Base-by-base conservation (phyloP, 2,329 filamentous ascomycete species). In the Myriosclerotinia curreyana region DNA sequence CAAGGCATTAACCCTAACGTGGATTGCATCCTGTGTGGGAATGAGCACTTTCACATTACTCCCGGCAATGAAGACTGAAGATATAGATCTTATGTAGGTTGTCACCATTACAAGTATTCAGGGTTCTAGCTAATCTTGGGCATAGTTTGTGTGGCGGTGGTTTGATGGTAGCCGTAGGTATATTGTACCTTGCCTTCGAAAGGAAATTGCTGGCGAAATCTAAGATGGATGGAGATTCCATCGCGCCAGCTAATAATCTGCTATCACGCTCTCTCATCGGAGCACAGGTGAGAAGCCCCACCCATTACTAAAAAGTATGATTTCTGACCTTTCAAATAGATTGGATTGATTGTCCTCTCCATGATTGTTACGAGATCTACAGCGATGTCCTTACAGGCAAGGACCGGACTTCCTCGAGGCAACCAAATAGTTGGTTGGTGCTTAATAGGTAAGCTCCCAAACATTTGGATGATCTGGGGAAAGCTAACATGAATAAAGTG, bases 31-130 rank as follows among this genome's bases (percentile, higher is more conserved):
- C 5, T 97, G 93, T 76, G 69, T 88, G 2, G 78, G 87, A 5
- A 96, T 98, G 92, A 95, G 94, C 74, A 83, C 84, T 3, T 99
- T 99, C 73, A 99, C 95, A 0, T 77, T 98, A 17, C 80, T 99
- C 1, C 90, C 91, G 1, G 95, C 91, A 2, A 88, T 90, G 76
- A 99, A 98, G 76, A 79, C 86, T 0, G 96, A 99, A 74, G 85
- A 89, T 70, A 75, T 92, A 5, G 82, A 80, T 63, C 80, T 91
- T 34, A 92, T 96, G 88, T 93, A 79, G 74, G 84, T 78, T 42
- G 2, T 8, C 5, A 48, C 6, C 34, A 22, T 50, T 15, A 28
- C 6, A 15, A 65, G 38, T 8, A 40, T 11, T 34, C 3, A 15
- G 3, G 17, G 15, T 17, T 36, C 50, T 60, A 40, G 67, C 60